These are phyloP conservation scores for Neoboletus subvelutipes DNA, from an alignment of 768 basidiomycete species.

Conservation along the genomic window DNA sequence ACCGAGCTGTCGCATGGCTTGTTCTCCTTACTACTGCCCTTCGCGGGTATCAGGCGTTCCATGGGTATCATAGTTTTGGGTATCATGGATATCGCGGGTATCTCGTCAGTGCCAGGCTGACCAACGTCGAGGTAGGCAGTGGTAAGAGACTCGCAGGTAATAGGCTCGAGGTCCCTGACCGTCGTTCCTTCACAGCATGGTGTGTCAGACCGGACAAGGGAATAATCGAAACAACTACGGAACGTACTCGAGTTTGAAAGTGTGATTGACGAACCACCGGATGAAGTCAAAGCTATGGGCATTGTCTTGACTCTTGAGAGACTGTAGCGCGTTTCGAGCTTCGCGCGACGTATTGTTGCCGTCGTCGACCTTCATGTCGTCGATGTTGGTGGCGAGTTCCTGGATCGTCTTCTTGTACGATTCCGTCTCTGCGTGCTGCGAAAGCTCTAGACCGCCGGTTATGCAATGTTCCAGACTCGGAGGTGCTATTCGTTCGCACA, in stretches of 20 bases:
- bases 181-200: not conserved
- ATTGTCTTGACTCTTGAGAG: not conserved
- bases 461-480: conserved; percentile 14
- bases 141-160: not conserved
- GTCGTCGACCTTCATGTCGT: not conserved
- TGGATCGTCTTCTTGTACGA: not conserved
- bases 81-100: conserved; percentile 3
- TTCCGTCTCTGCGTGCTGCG: conserved; percentile 1
- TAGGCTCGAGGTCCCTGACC: not conserved
- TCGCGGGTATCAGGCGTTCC: not conserved
- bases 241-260: conserved; percentile 4
- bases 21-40: conserved; percentile 12
- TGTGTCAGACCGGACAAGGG: not conserved
- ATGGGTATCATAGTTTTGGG: not conserved
- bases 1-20: not conserved
- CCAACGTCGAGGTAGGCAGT: not conserved
- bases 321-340: not conserved
- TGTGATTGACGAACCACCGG: not conserved
- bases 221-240: not conserved
- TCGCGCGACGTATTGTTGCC: not conserved
- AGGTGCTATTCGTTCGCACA: conserved; percentile 7
- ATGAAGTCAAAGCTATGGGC: not conserved
- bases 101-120: conserved; percentile 7
- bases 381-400: conserved; percentile 12
- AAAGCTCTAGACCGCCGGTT: not conserved